Percentiles rank a stretch among this genome's conserved stretches.
phyloP scores from a whole-genome alignment of 352 stramenopile species.

The Globisporangium spinosum region DNA sequence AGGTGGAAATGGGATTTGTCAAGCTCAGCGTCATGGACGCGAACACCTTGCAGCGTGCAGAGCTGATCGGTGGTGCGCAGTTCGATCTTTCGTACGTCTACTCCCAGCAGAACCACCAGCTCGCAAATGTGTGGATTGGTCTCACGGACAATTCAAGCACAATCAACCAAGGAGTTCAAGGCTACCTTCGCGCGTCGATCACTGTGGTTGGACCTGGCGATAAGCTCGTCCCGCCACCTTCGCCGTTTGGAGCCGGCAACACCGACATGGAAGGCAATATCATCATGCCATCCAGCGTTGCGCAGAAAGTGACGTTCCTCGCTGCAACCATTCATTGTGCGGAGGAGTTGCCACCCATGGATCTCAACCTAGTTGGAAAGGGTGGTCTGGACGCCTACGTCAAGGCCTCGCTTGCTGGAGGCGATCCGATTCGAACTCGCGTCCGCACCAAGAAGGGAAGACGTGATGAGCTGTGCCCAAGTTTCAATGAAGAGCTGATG shows the following conservation, averaged over 20 bases:
- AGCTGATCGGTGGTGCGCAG: constrained; percentile 84
- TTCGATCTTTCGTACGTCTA: constrained; percentile 89
- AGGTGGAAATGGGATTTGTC: constrained; percentile 83
- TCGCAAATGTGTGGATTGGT: constrained; percentile 89
- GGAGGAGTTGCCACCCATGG: constrained; percentile 74
- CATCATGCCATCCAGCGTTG: constrained; percentile 75
- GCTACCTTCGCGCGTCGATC: constrained; percentile 87
- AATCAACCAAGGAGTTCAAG: constrained; percentile 85
- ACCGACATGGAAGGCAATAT: constrained; percentile 54
- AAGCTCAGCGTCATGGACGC: constrained; percentile 84
- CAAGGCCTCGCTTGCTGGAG: constrained; percentile 51
- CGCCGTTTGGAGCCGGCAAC: constrained; percentile 44
- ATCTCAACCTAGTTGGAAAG: constrained; percentile 55
- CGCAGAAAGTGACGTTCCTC: constrained; percentile 73
- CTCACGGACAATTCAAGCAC: constrained; percentile 83
- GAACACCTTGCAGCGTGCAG: constrained; percentile 81
- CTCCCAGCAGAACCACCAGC: constrained; percentile 82
- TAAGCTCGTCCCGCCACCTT: constrained; percentile 69
- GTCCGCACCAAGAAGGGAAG: constrained; percentile 75
- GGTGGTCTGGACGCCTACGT: constrained; percentile 73
- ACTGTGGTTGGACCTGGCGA: constrained; percentile 86
- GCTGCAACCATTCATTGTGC: constrained; percentile 61
- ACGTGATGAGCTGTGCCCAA: constrained; percentile 59
- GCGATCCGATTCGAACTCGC: constrained; percentile 60
- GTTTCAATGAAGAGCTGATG: constrained; percentile 80